Evolutionary conservation across 2,329 filamentous ascomycete genomes (phyloP), one percentile per base, ranked within the genome.

Genomic region (Cordyceps pruinosa): DNA sequence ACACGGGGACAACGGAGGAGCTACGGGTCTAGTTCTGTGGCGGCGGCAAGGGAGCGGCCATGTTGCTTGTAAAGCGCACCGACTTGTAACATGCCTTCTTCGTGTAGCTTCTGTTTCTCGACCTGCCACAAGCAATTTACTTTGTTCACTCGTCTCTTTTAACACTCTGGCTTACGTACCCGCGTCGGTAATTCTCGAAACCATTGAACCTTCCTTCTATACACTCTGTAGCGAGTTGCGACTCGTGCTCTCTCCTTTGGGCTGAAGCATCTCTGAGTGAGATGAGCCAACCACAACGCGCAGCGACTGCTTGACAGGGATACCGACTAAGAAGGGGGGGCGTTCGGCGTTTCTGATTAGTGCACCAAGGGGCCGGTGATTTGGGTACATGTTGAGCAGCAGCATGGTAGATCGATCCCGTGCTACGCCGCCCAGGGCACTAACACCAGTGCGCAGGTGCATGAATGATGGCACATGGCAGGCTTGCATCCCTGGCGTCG

Each of bases 391-490:
- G 34, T 19, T 49, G 26, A 23, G n/a, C 12, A n/a, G n/a, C 7
- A 55, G 42, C 44, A 56, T 56, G 44, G 52, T 42, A 51, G 56
- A 57, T 57, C 41, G 56, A 57, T 57, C 56, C 56, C 56, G 56
- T 57, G 56, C 56, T 21, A 46, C 56, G 41, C 32, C 51, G 6
- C 34, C 35, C 53, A 49, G 35, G 12, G 32, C 25, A 48, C 34
- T 30, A 56, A 39, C n/a, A 46, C 44, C 30, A n/a, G 7, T 9
- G 15, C 1, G 41, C 30, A 34, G 41, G 28, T 46, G 41, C 21
- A 42, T 46, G 51, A 32, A n/a, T n/a, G n/a, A n/a, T n/a, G n/a
- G n/a, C 53, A 26, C 53, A 49, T 56, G 35, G 45, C 35, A 26
- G 26, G 19, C 44, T 32, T 42, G 34, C 23, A 41, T 55, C 34